These are phyloP conservation scores for Emericellopsis cladophorae DNA, from an alignment of 2,329 filamentous ascomycete species.

Conservation along the genomic window DNA sequence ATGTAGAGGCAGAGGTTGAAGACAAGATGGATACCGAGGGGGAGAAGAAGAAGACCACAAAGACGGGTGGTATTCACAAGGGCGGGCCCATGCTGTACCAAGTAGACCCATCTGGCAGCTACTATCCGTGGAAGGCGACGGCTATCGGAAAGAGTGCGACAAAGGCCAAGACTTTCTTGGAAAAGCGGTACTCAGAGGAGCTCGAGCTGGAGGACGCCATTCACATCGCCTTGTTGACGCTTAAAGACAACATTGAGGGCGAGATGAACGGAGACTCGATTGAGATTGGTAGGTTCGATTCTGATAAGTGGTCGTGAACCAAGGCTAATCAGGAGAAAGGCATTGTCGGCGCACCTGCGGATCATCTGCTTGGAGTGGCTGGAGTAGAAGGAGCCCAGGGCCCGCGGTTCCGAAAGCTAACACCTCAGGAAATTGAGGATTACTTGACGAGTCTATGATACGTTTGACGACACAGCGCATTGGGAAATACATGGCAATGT, in stretches of 20 bases:
- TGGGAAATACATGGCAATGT: constrained; percentile 19
- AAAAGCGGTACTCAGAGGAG: constrained; percentile 97
- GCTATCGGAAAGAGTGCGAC: constrained; percentile 98
- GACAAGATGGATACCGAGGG: constrained; percentile 39
- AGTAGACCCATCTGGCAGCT: constrained; percentile 96
- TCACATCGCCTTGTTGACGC: constrained; percentile 89
- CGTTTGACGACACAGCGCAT: constrained; percentile 10
- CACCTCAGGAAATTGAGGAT: constrained; percentile 96
- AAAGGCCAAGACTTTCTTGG: constrained; percentile 95
- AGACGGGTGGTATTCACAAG: constrained; percentile 92
- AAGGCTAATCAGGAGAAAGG: constrained; percentile 36
- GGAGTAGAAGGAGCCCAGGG: constrained; percentile 76
- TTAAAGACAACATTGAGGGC: constrained; percentile 98
- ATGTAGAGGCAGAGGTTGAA: constrained; percentile 55
- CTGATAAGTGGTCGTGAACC: background rate
- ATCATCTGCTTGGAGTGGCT: constrained; percentile 84
- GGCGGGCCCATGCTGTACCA: constrained; percentile 96
- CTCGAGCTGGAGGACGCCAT: constrained; percentile 96
- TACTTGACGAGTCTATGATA: constrained; percentile 93
- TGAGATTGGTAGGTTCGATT: constrained; percentile 64
- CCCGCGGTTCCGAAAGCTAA: constrained; percentile 87
- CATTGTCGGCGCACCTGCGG: constrained; percentile 87
- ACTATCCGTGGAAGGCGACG: constrained; percentile 99
- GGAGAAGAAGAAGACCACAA: constrained; percentile 64
- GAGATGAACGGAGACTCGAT: constrained; percentile 99